Evolutionary conservation across 257 asterid species (phyloP), one percentile per base, ranked within the genome.

Genomic region (Gentiana macrophylla): DNA sequence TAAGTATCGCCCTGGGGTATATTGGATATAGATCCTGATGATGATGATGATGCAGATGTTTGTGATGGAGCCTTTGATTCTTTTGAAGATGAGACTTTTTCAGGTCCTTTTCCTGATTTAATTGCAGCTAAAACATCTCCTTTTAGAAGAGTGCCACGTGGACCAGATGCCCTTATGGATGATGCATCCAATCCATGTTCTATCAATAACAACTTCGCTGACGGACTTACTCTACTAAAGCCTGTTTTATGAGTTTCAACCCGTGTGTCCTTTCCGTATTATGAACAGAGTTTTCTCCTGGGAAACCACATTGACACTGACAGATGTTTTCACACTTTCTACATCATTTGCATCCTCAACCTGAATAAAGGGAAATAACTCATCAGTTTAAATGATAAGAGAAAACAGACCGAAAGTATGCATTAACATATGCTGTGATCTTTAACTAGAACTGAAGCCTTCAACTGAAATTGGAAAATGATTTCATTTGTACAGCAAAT

Each of bases 61-160:
- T 65, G 75, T 55, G 84, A 52, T 5, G 82, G 72, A 38, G 84
- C 62, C 65, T 52, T 52, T 65, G 68, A 68, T 66, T 77, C 84
- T 78, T 68, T 68, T 32, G 83, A 59, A 45, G 69, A 64, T 12
- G 84, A 72, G 54, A 50, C 63, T 62, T 71, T 76, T 61, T 70
- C 50, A 41, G 89, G 78, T 64, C 80, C 94, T 77, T 81, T 86
- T 57, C 87, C 89, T 38, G 94, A 83, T 70, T 89, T 86, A 47
- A 89, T 79, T 59, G 94, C 95, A 67, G 84, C 86, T 68, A 92
- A 79, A 77, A 88, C 94, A 73, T 88, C 99, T 49, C 99, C 95
- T 80, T 92, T 92, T 56, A 81, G 66, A 83, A 92, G 74, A 63
- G 97, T 92, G 65, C 94, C 97, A 64, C 80, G 95, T 59, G 99